A percentile compares a stretch with the other conserved stretches of the same genome.
phyloP scores from a whole-genome alignment of 441 rosid species.

The Isatis lusitanica region DNA sequence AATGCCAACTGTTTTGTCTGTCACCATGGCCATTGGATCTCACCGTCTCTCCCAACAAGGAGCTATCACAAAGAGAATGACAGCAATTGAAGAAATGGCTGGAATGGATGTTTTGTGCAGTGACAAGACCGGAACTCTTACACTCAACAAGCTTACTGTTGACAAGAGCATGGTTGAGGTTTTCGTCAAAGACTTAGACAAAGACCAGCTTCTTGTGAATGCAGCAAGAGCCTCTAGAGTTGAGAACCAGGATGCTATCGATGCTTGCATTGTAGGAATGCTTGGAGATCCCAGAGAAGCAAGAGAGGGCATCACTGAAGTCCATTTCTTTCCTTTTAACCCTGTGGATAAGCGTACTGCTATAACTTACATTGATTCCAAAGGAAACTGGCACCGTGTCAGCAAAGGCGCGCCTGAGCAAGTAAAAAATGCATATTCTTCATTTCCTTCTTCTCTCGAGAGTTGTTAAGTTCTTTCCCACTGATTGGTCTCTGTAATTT shows the following conservation, averaged over 20 bases:
- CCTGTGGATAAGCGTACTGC: slow-evolving; percentile 71
- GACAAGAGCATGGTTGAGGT: slow-evolving; percentile 68
- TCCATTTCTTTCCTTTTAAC: slow-evolving; percentile 64
- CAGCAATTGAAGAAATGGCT: slow-evolving; percentile 76
- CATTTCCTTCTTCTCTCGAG: not conserved
- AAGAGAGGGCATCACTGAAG: slow-evolving; percentile 54
- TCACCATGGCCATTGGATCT: slow-evolving; percentile 75
- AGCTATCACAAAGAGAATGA: slow-evolving; percentile 75
- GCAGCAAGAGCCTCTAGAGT: slow-evolving; percentile 76
- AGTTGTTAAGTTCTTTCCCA: not conserved
- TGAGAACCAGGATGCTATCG: slow-evolving; percentile 77
- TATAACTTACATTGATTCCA: slow-evolving; percentile 52
- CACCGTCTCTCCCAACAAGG: slow-evolving; percentile 73
- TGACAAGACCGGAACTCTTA: slow-evolving; percentile 78
- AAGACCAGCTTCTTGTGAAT: slow-evolving; percentile 49
- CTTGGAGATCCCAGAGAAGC: slow-evolving; percentile 72
- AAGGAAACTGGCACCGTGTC: slow-evolving; percentile 60
- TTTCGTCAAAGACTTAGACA: slow-evolving; percentile 49
- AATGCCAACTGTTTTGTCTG: slow-evolving; percentile 75
- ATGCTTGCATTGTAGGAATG: slow-evolving; percentile 76
- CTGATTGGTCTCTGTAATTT: not conserved
- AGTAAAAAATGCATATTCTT: slow-evolving; percentile 33
- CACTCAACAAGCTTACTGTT: slow-evolving; percentile 75
- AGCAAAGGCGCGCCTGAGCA: slow-evolving; percentile 73
- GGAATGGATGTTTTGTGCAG: slow-evolving; percentile 80